Evolutionary conservation across 2,329 filamentous ascomycete genomes (phyloP), one percentile per base, ranked within the genome.

Genomic region (Teratosphaeria gauchensis): DNA sequence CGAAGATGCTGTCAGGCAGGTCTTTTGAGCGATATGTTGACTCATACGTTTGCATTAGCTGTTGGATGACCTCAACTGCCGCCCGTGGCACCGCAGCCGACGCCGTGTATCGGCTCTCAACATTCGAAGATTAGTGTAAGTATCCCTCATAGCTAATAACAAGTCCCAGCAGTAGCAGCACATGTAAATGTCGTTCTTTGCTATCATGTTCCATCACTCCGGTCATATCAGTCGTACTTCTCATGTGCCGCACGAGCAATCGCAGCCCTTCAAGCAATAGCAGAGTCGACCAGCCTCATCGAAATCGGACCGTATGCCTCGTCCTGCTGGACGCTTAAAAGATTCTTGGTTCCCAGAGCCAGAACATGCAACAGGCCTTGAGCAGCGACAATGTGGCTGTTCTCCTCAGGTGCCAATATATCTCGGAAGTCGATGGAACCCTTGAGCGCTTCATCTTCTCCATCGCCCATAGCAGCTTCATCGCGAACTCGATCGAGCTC

Each of bases 301-400:
- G 51, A 59, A 51, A 73, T 72, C 8, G 65, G 46, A 12, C 72
- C 73, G 57, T 77, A 79, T 0, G 68, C 65, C 38, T 74, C 70
- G 3, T 72, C 72, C 72, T 95, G 90, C 61, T 80, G 73, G 52
- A 77, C 69, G 65, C 72, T 71, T 59, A 80, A 63, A 59, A 79
- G 62, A 9, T 72, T 72, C 64, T 75, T 76, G 33, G 70, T 72
- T 2, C 83, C 85, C 51, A 94, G 78, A 11, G 81, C 79, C 14
- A 95, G 80, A 1, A 89, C 79, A 70, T 94, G 88, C 74, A 88
- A 83, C 69, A 90, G 87, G 0, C 85, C 89, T 70, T 91, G 88
- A 1, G 88, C 85, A 8, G 87, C 88, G 12, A 90, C 84, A 32
- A 82, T 75, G 38, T 77, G 80, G 51, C 71, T 77, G 32, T 82